Base-by-base conservation (phyloP, 129 eudicot species). In the Logfia minima region DNA sequence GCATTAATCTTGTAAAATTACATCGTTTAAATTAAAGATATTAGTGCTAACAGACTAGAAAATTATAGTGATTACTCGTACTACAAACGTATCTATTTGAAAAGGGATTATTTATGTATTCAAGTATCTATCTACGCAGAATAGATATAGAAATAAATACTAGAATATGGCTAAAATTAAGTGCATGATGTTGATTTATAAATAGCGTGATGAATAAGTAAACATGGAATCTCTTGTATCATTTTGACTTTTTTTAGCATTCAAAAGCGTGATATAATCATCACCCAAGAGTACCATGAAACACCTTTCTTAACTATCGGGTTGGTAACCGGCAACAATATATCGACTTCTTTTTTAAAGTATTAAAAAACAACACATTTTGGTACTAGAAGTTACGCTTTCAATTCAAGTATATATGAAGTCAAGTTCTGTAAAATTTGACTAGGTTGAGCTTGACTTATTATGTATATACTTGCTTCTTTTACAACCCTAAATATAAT, bases 131-230 rank as follows among this genome's bases (percentile, higher is more conserved):
- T 26, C 2, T 26, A 26, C 2, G 2, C 2, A 26, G 29, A 26
- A 26, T 26, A 26, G 2, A 26, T 34, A 34, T 17, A 19, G n/a
- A n/a, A n/a, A n/a, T n/a, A n/a, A n/a, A n/a, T n/a, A n/a, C n/a
- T n/a, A n/a, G 3, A 21, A 28, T 58, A 21, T 21, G 28, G 63
- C 62, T 1, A 56, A 14, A 64, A 26, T 26, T 26, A 26, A 17
- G 59, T 68, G 71, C 76, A 59, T 78, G 63, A 28, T 43, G 53
- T 78, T 43, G 51, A 17, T 78, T 69, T 63, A 68, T 43, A 61
- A 39, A 67, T 78, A 59, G 53, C 71, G 71, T 78, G 64, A 61
- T 31, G 71, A 26, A 78, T 67, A 71, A 78, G 77, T 76, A 70
- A 59, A 60, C 64, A 70, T 59, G 69, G 71, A 78, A 70, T 78